Base-by-base conservation (phyloP, 208 protist genomes). In the Leishmania tropica region DNA sequence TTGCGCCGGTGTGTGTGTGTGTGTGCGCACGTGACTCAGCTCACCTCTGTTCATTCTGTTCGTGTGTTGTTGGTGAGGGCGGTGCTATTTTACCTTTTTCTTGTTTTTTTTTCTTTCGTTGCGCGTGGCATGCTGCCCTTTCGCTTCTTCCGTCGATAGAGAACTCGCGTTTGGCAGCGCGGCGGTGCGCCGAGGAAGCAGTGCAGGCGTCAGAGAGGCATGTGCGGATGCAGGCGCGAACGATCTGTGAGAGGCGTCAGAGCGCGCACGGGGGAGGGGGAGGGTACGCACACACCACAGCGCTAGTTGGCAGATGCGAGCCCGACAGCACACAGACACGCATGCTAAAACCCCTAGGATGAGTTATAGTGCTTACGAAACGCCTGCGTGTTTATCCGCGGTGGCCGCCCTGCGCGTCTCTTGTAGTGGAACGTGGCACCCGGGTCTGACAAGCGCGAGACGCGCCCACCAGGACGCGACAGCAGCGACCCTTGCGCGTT, bases 321-420 rank as follows among this genome's bases (percentile, higher is more conserved):
- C 31, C 21, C 40, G 42, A 5, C 13, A 4, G 51, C 17, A 53
- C 56, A 48, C 75, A 78, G 35, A 53, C 21, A 53, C 54, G n/a
- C 40, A 78, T 31, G 70, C 31, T 62, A 67, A 45, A 54, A 65
- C 83, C 24, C 31, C 82, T 85, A 89, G 10, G 84, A 91, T 0
- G 67, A 84, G 58, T 88, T 86, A 74, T 93, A 95, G 35, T 86
- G 67, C 68, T 85, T 85, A 8, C 89, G 75, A 70, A 95, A 95
- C 28, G 64, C 76, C 28, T 74, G 75, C 28, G 45, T 37, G 83
- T 88, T 87, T 64, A 95, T 77, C 45, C 72, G 64, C 28, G 58
- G 71, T 51, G 51, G 72, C 51, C 35, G 45, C 72, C 48, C 48
- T 76, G 48, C 40, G 13, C 72, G 72, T 7, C 72, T 72, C 35